These are phyloP conservation scores for Marsdenia floribunda DNA, from an alignment of 257 asterid species.

Conservation along the genomic window DNA sequence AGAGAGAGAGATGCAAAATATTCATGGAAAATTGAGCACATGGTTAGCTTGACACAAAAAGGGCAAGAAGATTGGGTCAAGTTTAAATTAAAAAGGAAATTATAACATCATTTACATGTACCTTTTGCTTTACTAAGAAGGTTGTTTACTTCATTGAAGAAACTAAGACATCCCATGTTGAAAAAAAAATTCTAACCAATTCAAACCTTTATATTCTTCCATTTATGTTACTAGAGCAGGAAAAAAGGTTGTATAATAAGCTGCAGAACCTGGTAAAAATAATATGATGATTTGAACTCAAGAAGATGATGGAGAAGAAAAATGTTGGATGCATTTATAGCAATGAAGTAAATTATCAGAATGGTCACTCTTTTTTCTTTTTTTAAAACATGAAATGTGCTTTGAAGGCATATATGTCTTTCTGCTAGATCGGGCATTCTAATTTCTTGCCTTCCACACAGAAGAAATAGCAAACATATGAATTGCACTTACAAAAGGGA, in stretches of 20 bases:
- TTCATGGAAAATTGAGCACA: not conserved
- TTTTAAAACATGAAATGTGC: not conserved
- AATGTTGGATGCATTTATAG: not conserved
- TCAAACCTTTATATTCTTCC: not conserved
- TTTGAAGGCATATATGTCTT: not conserved
- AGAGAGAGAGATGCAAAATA: not conserved
- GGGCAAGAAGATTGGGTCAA: not conserved
- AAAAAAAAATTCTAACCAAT: not conserved
- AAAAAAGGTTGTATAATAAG: too few species aligned
- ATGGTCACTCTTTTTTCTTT: not conserved
- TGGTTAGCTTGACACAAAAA: not conserved
- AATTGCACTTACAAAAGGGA: not conserved
- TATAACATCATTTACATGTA: not conserved
- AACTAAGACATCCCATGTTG: too few species aligned
- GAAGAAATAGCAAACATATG: not conserved
- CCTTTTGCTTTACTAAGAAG: not conserved
- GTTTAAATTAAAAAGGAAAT: not conserved
- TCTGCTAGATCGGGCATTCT: not conserved
- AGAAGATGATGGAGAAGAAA: not conserved
- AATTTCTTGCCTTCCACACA: constrained; percentile 1
- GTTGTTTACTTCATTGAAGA: not conserved
- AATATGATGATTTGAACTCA: too few species aligned
- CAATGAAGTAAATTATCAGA: not conserved
- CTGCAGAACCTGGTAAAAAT: too few species aligned
- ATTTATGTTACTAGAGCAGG: too few species aligned